Conservation (phyloP, 805 yeast species). For the Myxozyma monticola region DNA sequence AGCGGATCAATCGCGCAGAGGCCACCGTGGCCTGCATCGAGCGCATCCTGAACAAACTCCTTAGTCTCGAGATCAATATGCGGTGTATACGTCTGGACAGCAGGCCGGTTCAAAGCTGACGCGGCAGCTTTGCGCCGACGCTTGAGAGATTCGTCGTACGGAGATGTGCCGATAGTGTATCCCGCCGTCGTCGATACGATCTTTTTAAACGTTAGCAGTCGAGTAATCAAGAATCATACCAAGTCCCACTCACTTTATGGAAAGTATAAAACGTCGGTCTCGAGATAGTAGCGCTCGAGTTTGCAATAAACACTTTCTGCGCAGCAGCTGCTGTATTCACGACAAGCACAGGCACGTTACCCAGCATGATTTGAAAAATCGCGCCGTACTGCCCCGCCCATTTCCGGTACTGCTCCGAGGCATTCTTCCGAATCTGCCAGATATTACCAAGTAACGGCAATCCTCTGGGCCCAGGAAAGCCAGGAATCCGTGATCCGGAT, state of each 20-base stretch:
- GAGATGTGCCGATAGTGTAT: slow-evolving; percentile 47
- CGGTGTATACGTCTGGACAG: slow-evolving; percentile 40
- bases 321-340: slow-evolving; percentile 66
- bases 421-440: slow-evolving; percentile 26
- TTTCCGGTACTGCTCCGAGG: slow-evolving; percentile 34
- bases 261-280: slow-evolving; percentile 68
- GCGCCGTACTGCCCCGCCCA: slow-evolving; percentile 40
- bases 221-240: background rate
- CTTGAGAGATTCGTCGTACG: slow-evolving; percentile 44
- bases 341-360: slow-evolving; percentile 56
- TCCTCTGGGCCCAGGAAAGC: slow-evolving; percentile 31
- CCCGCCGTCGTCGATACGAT: slow-evolving; percentile 48
- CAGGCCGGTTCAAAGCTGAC: slow-evolving; percentile 44
- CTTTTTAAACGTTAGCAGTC: background rate
- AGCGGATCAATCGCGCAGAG: slow-evolving; percentile 34
- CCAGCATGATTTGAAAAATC: slow-evolving; percentile 65
- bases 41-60: slow-evolving; percentile 39
- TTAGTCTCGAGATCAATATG: slow-evolving; percentile 42
- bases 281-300: slow-evolving; percentile 58
- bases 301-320: slow-evolving; percentile 52
- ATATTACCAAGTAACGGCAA: slow-evolving; percentile 30
- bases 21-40: slow-evolving; percentile 27
- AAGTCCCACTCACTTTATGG: slow-evolving; percentile 47
- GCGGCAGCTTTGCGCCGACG: slow-evolving; percentile 44
- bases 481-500: slow-evolving; percentile 14